A percentile compares a stretch with the other conserved stretches of the same genome.
Conservation (phyloP, 495 filamentous ascomycete species). For the Talaromyces trachyspermus region DNA sequence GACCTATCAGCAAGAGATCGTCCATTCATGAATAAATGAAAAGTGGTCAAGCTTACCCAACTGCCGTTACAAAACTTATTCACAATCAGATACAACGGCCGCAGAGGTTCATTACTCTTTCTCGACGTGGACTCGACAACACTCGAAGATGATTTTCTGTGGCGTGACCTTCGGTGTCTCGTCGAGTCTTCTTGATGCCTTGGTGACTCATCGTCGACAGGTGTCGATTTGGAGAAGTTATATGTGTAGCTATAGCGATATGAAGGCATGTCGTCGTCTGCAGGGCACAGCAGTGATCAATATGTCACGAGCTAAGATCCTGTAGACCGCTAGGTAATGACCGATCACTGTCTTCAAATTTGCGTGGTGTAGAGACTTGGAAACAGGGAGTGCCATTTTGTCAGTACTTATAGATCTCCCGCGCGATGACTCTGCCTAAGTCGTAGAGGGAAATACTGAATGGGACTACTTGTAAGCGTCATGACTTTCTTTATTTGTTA, state of each 20-base stretch:
- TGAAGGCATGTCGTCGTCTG: slow-evolving; percentile 4
- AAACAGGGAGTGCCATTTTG: too few species aligned
- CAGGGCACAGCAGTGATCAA: too few species aligned
- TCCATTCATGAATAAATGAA: neutral
- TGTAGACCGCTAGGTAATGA: too few species aligned
- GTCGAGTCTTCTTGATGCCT: neutral
- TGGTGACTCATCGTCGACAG: neutral
- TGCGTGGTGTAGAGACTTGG: too few species aligned
- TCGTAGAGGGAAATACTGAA: too few species aligned
- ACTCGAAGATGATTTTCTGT: neutral
- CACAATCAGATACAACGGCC: neutral
- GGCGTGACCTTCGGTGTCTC: neutral
- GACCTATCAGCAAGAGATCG: neutral
- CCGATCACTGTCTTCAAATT: too few species aligned
- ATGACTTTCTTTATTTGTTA: too few species aligned
- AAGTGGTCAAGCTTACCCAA: slow-evolving; percentile 1
- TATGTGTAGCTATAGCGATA: neutral
- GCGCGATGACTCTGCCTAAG: too few species aligned
- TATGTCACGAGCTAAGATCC: too few species aligned
- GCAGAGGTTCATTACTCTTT: neutral
- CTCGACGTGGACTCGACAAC: neutral
- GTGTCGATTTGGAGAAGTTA: neutral
- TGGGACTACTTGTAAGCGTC: too few species aligned
- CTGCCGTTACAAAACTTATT: neutral
- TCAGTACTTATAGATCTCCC: too few species aligned